Evolutionary conservation across 345 rosid species (phyloP), one percentile per base, ranked within the genome.

Genomic region (Corchorus olitorius): DNA sequence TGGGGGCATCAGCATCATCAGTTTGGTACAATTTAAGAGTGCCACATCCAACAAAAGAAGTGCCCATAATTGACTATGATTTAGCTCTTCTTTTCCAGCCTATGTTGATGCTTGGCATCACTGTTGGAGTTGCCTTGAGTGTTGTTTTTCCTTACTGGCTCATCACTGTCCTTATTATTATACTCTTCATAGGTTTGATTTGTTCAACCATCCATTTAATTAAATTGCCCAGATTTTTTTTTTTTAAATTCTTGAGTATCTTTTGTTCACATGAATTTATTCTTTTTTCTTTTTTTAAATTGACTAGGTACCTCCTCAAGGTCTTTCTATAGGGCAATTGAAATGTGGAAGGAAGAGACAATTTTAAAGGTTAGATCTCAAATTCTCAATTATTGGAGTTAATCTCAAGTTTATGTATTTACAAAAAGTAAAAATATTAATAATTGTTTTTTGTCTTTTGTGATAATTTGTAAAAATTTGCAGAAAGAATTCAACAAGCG

Each of bases 91-190:
- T 94, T 6, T 94, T 94, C 77, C 98, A 94, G 88, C 98, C 98
- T 0, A 89, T 93, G 98, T 93, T 94, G 61, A 81, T 94, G 77
- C 93, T 94, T 8, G 98, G 98, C 63, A 93, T 94, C 86, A 93
- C 98, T 2, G 64, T 94, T 50, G 98, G 98, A 52, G 98, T 94
- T 65, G 62, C 97, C 22, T 84, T 94, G 46, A 94, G 98, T 78
- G 98, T 94, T 65, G 97, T 93, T 1, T 94, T 94, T 77, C 98
- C 98, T 55, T 93, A 91, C 80, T 94, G 98, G 98, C 92, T 94
- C 75, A 91, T 94, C 65, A 94, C 98, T 41, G 90, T 94, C 13
- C 92, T 94, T 74, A 94, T 93, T 84, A 94, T 94, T 74, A 86
- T 89, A 7, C 98, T 94, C 79, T 94, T 94, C 71, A 5, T 93